Evolutionary conservation across 2,329 filamentous ascomycete genomes (phyloP).

Genomic region (Cercospora sesami): DNA sequence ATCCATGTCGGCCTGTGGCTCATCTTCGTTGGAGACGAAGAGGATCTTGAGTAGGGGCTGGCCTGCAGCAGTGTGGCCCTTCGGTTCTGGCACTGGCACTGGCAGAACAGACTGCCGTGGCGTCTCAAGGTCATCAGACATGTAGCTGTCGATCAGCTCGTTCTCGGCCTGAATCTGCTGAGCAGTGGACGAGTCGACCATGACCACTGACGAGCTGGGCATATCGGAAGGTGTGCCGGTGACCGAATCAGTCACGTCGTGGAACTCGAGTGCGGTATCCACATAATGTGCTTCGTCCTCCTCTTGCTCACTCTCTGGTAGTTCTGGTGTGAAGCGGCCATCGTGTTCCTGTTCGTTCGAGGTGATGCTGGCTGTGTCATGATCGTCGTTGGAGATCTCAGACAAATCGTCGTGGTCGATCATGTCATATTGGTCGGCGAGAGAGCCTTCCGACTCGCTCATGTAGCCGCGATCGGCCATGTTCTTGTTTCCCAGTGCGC

Average conservation of each 20-base stretch:
- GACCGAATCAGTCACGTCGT: neutral
- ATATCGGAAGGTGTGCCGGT: neutral
- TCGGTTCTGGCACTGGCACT: neutral
- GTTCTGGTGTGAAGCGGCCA: slow-evolving; percentile 21
- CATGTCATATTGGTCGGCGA: slow-evolving; percentile 38
- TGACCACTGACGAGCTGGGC: neutral
- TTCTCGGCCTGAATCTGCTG: slow-evolving; percentile 29
- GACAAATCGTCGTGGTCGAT: slow-evolving; percentile 35
- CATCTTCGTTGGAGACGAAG: slow-evolving; percentile 21
- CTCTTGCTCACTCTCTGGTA: slow-evolving; percentile 24
- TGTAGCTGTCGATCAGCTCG: slow-evolving; percentile 33
- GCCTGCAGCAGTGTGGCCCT: neutral
- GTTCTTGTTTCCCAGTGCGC: slow-evolving; percentile 28
- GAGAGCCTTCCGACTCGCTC: slow-evolving; percentile 24
- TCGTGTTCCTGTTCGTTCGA: slow-evolving; percentile 29
- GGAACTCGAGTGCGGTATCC: neutral
- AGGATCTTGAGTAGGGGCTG: slow-evolving; percentile 19
- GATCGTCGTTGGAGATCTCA: slow-evolving; percentile 36
- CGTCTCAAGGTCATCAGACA: slow-evolving; percentile 37
- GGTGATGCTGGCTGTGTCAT: slow-evolving; percentile 37
- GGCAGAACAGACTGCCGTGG: slow-evolving; percentile 34
- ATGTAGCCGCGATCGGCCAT: slow-evolving; percentile 28
- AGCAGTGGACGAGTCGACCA: slow-evolving; percentile 9
- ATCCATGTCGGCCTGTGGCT: slow-evolving; percentile 14
- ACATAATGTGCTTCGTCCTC: slow-evolving; percentile 14